Evolutionary conservation across 2,329 filamentous ascomycete genomes (phyloP).

Genomic region (Fusarium torreyae): DNA sequence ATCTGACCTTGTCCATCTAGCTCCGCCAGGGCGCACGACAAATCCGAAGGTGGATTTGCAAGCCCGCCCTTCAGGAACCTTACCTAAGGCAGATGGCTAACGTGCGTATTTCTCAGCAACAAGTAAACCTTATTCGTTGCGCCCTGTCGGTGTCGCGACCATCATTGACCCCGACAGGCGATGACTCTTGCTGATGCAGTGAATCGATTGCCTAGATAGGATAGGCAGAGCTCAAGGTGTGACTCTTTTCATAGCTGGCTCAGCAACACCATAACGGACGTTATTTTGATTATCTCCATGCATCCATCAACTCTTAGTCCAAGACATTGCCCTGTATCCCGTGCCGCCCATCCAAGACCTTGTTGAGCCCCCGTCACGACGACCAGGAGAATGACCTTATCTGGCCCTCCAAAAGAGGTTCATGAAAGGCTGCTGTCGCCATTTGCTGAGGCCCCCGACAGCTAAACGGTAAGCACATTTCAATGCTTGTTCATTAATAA

Average conservation of each 20-base stretch:
- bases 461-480: slow-evolving; percentile 7
- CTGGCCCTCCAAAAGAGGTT: slow-evolving; percentile 2
- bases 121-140: slow-evolving; percentile 36
- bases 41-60: slow-evolving; percentile 40
- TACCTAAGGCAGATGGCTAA: slow-evolving; percentile 23
- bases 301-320: slow-evolving; percentile 26
- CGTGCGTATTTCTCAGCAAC: slow-evolving; percentile 42
- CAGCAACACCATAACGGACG: slow-evolving; percentile 8
- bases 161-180: slow-evolving; percentile 27
- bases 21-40: slow-evolving; percentile 33
- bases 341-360: slow-evolving; percentile 25
- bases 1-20: slow-evolving; percentile 35
- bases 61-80: slow-evolving; percentile 29
- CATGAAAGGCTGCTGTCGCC: slow-evolving; percentile 2
- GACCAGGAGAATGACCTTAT: slow-evolving; percentile 38
- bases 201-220: slow-evolving; percentile 26
- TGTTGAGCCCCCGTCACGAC: slow-evolving; percentile 40
- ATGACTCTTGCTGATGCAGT: slow-evolving; percentile 37
- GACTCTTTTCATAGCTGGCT: slow-evolving; percentile 32
- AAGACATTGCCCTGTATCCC: slow-evolving; percentile 42
- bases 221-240: slow-evolving; percentile 21
- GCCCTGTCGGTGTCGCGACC: slow-evolving; percentile 36
- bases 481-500: slow-evolving; percentile 9
- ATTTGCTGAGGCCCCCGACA: slow-evolving; percentile 33
- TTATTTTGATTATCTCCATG: slow-evolving; percentile 18